These are phyloP conservation scores for Aspergillus fumigatiaffinis DNA, from an alignment of 2,329 filamentous ascomycete species.

Conservation along the genomic window DNA sequence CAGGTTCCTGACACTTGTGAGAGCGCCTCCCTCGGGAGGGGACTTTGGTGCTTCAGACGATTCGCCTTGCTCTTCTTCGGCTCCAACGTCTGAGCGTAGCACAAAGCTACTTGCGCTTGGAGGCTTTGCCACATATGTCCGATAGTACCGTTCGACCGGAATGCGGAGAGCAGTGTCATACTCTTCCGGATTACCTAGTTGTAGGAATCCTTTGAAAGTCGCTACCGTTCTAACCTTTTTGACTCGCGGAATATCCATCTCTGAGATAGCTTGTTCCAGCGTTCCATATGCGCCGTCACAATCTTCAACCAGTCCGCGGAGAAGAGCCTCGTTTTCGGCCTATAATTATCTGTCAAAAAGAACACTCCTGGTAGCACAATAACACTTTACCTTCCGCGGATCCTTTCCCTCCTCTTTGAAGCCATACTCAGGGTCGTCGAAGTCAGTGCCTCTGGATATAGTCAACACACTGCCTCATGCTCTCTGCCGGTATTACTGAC, in stretches of 20 bases:
- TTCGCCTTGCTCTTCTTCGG: slow-evolving; percentile 50
- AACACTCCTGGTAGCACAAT: background rate
- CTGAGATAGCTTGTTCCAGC: slow-evolving; percentile 76
- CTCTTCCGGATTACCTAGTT: slow-evolving; percentile 69
- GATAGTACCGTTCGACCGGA: slow-evolving; percentile 85
- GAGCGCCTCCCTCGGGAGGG: slow-evolving; percentile 36
- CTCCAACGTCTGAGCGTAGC: slow-evolving; percentile 43
- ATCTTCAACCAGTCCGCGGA: slow-evolving; percentile 62
- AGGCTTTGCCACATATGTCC: slow-evolving; percentile 71
- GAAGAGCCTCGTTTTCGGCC: slow-evolving; percentile 66
- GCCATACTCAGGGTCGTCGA: slow-evolving; percentile 85
- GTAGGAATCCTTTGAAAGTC: slow-evolving; percentile 74
- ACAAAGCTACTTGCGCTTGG: slow-evolving; percentile 76
- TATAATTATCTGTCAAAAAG: slow-evolving; percentile 27
- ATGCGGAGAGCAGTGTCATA: slow-evolving; percentile 75
- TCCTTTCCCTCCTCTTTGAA: slow-evolving; percentile 89
- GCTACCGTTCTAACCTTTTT: slow-evolving; percentile 73
- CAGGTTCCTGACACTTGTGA: slow-evolving; percentile 71
- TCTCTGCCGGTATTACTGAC: slow-evolving; percentile 47
- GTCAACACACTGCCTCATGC: slow-evolving; percentile 19
- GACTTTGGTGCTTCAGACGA: slow-evolving; percentile 42
- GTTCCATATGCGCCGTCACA: slow-evolving; percentile 78
- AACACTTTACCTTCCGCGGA: slow-evolving; percentile 55
- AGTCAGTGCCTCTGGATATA: slow-evolving; percentile 71
- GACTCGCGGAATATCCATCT: slow-evolving; percentile 70